These are phyloP conservation scores for Musa acuminata DNA, from an alignment of 176 grass and related monocot genomes.

Conservation along the genomic window DNA sequence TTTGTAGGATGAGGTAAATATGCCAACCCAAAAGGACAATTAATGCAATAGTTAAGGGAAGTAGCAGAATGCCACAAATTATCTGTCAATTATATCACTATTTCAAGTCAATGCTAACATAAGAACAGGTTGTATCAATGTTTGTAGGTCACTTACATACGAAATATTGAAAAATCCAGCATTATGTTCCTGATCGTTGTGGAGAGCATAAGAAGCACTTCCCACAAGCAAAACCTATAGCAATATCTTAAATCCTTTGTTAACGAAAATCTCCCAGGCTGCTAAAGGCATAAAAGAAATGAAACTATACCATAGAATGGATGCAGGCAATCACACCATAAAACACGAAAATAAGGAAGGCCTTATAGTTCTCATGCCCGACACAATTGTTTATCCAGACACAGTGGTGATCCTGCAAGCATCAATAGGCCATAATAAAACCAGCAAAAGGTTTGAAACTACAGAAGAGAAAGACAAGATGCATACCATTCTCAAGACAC, in stretches of 20 bases:
- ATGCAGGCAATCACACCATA: conserved; percentile 73
- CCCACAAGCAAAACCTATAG: conserved; percentile 64
- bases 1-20: conserved; percentile 85
- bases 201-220: conserved; percentile 35
- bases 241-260: conserved; percentile 29
- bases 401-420: conserved; percentile 80
- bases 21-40: conserved; percentile 74
- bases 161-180: conserved; percentile 67
- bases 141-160: conserved; percentile 43
- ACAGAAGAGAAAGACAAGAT: not conserved
- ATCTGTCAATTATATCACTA: conserved; percentile 40
- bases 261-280: not conserved
- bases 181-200: conserved; percentile 46
- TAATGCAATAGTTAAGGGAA: conserved; percentile 60
- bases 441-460: not conserved
- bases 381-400: conserved; percentile 99
- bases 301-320: conserved; percentile 58
- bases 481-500: conserved; percentile 79
- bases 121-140: not conserved
- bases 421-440: conserved; percentile 11
- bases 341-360: conserved; percentile 71
- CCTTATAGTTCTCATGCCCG: conserved; percentile 86
- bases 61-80: conserved; percentile 57
- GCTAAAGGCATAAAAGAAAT: conserved; percentile 3
- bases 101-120: not conserved